Base-by-base conservation (phyloP, 345 rosid genomes). In the Populus deltoides region DNA sequence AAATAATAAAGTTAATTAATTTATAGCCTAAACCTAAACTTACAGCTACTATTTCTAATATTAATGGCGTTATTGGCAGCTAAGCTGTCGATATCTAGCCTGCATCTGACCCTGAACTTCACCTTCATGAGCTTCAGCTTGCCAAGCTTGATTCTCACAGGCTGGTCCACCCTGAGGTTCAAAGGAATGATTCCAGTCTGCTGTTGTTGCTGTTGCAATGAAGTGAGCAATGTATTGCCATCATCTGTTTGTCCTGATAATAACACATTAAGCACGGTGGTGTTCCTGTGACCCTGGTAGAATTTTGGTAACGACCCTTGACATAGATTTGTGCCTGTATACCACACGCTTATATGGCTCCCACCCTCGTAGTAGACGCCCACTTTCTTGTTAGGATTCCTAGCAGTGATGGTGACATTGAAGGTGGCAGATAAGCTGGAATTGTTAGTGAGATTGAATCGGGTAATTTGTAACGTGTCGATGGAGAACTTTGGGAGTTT, bases 251-350 rank as follows among this genome's bases (percentile, higher is more conserved):
- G 84, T 7, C 97, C 97, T 1, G 86, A 75, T 87, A 94, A 69
- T 45, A 86, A 81, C 74, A 94, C 79, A 22, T 70, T 62, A 57
- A 94, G 88, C 67, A 88, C 86, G 0, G 98, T 93, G 16, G 95
- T 93, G 77, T 92, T 94, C 83, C 75, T 75, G 76, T 94, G 95
- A n/a, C 98, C 98, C 74, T 94, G 98, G 83, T 93, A 94, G 81
- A 94, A 94, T 80, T 89, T 90, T 0, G 98, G 98, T 63, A 93
- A 77, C 4, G 98, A 82, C 6, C 98, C 97, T 74, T 90, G 79
- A 35, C 94, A 87, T 7, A 94, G 83, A 57, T 81, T 76, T 4
- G 92, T 84, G 18, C 85, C 88, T 8, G 66, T 47, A 83, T 88
- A 92, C 71, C 80, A 91, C 35, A 86, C 97, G 35, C 86, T 84